Conservation (phyloP, 1,284 basidiomycete genomes). For the Fistulinella cinereoalba region DNA sequence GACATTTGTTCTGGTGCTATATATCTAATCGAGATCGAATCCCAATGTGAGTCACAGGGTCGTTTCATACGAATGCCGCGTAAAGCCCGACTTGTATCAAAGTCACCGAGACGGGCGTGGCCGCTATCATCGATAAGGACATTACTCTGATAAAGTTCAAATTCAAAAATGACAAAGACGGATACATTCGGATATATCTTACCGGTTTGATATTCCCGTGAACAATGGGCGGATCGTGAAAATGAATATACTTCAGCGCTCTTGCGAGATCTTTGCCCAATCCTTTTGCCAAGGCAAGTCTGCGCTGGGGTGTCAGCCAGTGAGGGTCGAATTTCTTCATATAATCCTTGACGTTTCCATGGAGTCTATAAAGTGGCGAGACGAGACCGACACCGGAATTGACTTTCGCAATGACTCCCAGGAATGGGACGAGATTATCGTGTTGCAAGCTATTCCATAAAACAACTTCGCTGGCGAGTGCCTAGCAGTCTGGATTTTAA, state of each 20-base stretch:
- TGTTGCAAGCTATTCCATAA: conserved; percentile 27
- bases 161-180: neutral
- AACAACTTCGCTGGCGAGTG: conserved; percentile 30
- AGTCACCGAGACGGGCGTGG: conserved; percentile 36
- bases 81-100: conserved; percentile 32
- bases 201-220: conserved; percentile 42
- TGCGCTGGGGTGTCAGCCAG: no score
- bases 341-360: conserved; percentile 33
- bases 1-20: conserved; percentile 32
- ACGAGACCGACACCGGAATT: conserved; percentile 30
- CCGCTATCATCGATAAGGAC: conserved; percentile 29
- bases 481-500: conserved; percentile 12
- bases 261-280: conserved; percentile 29
- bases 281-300: conserved; percentile 21
- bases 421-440: conserved; percentile 28
- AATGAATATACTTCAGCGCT: conserved; percentile 38
- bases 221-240: conserved; percentile 30
- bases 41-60: no score
- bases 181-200: conserved; percentile 11
- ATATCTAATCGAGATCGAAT: no score
- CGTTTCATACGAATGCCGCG: conserved; percentile 14
- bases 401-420: conserved; percentile 20
- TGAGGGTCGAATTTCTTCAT: conserved; percentile 17
- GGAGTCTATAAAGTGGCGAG: conserved; percentile 37
- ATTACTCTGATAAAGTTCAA: conserved; percentile 28